A percentile compares a stretch with the other conserved stretches of the same genome.
These are phyloP conservation scores for Globisporangium iwayamae DNA, from an alignment of 352 stramenopile species.

Conservation along the genomic window DNA sequence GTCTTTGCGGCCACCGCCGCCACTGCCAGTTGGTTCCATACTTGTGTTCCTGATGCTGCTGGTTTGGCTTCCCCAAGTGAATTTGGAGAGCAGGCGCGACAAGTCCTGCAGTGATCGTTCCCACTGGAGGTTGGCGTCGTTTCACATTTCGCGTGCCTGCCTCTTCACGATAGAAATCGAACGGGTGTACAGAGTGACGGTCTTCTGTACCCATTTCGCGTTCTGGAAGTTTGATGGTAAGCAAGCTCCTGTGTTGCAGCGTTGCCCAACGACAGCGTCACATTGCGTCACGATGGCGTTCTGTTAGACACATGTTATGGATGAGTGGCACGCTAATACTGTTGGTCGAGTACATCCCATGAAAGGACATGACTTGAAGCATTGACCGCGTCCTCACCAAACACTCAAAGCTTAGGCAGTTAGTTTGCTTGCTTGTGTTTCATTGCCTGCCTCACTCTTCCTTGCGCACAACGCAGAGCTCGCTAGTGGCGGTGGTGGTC, in stretches of 20 bases:
- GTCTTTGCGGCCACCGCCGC: slow-evolving; percentile 15
- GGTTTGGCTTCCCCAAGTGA: not conserved
- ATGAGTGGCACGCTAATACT: slow-evolving; percentile 4
- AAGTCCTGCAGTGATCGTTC: not conserved
- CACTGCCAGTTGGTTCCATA: not conserved
- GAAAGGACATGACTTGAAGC: slow-evolving; percentile 5
- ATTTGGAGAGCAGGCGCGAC: not conserved
- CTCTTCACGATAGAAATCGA: not conserved
- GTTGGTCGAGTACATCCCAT: not conserved
- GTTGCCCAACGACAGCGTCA: slow-evolving; percentile 1
- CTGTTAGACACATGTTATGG: slow-evolving; percentile 1
- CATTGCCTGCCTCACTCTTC: not conserved
- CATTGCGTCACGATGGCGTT: not conserved
- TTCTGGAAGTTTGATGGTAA: not conserved
- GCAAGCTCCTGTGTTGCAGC: not conserved
- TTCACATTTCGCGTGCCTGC: not conserved
- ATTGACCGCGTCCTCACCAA: too few relatives aligned
- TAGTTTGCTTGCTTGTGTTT: not conserved
- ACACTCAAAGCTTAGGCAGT: not conserved
- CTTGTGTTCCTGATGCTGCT: not conserved
- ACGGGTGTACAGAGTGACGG: not conserved
- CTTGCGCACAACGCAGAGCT: not conserved
- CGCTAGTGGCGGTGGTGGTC: not conserved
- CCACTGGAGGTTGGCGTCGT: not conserved
- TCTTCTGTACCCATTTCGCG: not conserved